Evolutionary conservation across 768 basidiomycete species (phyloP).

Genomic region (Krasilnikovozyma curviuscula): DNA sequence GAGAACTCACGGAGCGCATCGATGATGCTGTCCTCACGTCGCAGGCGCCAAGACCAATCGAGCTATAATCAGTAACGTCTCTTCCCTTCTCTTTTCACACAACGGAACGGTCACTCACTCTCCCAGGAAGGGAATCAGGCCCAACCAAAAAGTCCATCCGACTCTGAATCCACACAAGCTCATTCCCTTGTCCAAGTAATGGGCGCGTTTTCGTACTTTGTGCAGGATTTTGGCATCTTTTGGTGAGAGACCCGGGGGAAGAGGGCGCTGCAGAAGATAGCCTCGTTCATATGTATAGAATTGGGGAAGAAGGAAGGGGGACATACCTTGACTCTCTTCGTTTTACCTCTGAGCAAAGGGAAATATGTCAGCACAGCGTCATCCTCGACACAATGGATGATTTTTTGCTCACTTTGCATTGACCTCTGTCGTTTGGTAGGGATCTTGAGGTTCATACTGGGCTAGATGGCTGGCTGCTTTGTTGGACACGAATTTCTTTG

Average conservation of each 20-base stretch:
- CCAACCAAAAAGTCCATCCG: conserved; percentile 10
- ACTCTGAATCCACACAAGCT: conserved; percentile 9
- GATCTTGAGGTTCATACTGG: no score
- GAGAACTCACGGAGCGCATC: conserved; percentile 1
- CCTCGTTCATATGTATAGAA: neutral
- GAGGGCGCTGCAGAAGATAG: neutral
- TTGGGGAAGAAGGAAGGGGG: neutral
- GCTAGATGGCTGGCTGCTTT: no score
- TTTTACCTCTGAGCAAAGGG: neutral
- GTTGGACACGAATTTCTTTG: no score
- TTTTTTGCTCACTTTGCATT: no score
- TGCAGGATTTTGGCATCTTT: neutral
- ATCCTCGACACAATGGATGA: no score
- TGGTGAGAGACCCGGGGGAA: conserved; percentile 2
- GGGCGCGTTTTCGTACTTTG: conserved; percentile 4
- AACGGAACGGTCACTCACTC: no score
- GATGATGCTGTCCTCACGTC: no score
- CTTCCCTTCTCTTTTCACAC: no score
- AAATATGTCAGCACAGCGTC: no score
- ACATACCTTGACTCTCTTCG: conserved; percentile 7
- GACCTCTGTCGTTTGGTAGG: no score
- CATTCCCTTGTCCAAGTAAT: conserved; percentile 6
- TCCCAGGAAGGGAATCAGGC: conserved; percentile 4
- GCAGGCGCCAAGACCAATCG: no score
- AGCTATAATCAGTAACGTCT: no score